These are phyloP conservation scores for Panus rudis DNA, from an alignment of 768 basidiomycete species.

Conservation along the genomic window DNA sequence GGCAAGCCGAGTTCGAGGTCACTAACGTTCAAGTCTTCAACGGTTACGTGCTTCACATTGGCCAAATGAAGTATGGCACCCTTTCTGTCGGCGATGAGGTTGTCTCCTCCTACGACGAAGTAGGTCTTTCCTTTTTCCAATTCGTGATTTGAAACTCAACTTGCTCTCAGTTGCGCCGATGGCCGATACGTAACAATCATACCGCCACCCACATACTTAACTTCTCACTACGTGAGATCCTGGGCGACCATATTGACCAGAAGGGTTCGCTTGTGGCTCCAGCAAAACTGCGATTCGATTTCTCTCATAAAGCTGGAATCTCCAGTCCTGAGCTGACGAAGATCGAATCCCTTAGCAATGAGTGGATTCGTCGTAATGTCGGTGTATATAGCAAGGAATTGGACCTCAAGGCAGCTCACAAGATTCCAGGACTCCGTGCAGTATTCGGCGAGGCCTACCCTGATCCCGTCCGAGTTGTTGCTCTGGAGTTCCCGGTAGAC, in stretches of 20 bases:
- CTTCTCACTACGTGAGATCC: constrained; percentile 83
- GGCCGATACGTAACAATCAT: constrained; percentile 96
- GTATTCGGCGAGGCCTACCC: constrained; percentile 98
- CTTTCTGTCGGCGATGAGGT: constrained; percentile 76
- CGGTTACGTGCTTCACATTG: constrained; percentile 93
- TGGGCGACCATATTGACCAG: constrained; percentile 97
- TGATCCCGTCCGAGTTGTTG: constrained; percentile 93
- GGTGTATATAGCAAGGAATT: constrained; percentile 86
- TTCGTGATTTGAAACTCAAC: not conserved
- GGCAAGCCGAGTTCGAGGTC: constrained; percentile 87
- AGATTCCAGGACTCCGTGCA: constrained; percentile 90
- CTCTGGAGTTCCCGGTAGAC: constrained; percentile 81
- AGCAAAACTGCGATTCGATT: constrained; percentile 94
- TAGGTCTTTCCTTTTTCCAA: constrained; percentile 26
- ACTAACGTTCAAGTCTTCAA: constrained; percentile 90
- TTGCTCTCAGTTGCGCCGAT: constrained; percentile 70
- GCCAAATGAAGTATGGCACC: constrained; percentile 82
- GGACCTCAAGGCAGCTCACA: constrained; percentile 65
- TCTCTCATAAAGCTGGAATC: constrained; percentile 91
- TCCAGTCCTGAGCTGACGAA: constrained; percentile 65
- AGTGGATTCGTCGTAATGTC: constrained; percentile 89
- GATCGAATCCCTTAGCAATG: constrained; percentile 78
- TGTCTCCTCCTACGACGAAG: constrained; percentile 89
- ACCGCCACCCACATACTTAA: constrained; percentile 99
- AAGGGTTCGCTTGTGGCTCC: constrained; percentile 97